Base-by-base conservation (phyloP, 1,139 yeast species). In the Saccharomycopsis crataegensis region DNA sequence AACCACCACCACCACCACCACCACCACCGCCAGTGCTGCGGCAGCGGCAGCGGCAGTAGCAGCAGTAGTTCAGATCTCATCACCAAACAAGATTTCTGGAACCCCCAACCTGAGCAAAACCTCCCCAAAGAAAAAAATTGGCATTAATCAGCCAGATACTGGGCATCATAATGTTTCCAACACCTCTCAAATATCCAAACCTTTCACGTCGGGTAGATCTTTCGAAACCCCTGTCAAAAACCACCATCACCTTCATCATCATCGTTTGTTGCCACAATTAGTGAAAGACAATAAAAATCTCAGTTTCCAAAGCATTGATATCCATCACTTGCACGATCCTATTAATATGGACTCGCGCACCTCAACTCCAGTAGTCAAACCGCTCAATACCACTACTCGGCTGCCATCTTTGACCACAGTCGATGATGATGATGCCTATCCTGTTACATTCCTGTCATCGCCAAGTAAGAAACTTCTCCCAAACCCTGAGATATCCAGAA, bases 401-500 rank as follows among this genome's bases (percentile, higher is more conserved):
- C 28, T 22, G 28, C 28, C 28, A 22, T 22, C 28, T 2, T 22
- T 22, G 28, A 42, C 14, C 44, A 37, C 41, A 2, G 41, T 37
- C 41, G 14, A 37, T 37, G 41, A 12, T 37, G 41, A 12, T 37
- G 41, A 12, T 37, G 41, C 14, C 3, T 37, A 12, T 37, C 41
- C 14, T 2, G 12, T 14, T 37, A 14, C 2, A 12, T 37, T 37
- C 4, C 41, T 22, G 4, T 22, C 28, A 22, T 22, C 28, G 4
- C 41, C 41, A n/a, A 37, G 46, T 9, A 43, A 43, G 50, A 49
- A 44, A 17, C 32, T 49, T 11, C 32, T 49, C 8, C 52, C 52
- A 8, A 44, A 49, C 43, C 46, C 52, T 7, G 43, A 32, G 17
- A 42, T 50, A 7, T 50, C 53, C 6, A 32, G 11, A 14, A n/a